Percentiles rank a stretch among this genome's conserved stretches.
Evolutionary conservation across 805 yeast species (phyloP).

Genomic region (Zygosaccharomyces rouxii): DNA sequence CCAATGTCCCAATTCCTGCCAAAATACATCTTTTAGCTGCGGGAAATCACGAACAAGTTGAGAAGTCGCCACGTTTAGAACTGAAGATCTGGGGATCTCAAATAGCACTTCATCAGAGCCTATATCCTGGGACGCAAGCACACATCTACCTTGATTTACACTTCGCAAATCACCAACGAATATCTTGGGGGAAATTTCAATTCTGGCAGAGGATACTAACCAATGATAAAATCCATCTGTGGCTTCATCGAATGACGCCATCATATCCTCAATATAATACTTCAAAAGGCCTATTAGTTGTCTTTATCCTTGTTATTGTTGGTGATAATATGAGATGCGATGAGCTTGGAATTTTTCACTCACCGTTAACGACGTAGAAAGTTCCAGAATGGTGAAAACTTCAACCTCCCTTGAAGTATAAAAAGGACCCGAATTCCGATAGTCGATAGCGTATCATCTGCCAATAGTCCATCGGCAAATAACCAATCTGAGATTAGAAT

Average conservation of each 20-base stretch:
- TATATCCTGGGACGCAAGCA: conserved; percentile 62
- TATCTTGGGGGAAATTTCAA: conserved; percentile 52
- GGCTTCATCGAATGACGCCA: conserved; percentile 25
- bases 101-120: conserved; percentile 60
- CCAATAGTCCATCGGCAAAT: not conserved
- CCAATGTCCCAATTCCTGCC: conserved; percentile 61
- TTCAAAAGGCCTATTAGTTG: not conserved
- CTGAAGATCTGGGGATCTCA: conserved; percentile 55
- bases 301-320: not conserved
- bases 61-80: conserved; percentile 59
- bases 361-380: conserved; percentile 13
- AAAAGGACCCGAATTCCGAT: conserved; percentile 5
- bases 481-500: conserved; percentile 13
- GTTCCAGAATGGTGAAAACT: conserved; percentile 14
- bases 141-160: conserved; percentile 69
- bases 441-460: not conserved
- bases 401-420: conserved; percentile 9
- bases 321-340: conserved; percentile 7
- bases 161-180: conserved; percentile 55
- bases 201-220: conserved; percentile 40
- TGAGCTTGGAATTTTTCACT: conserved; percentile 16
- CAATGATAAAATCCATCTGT: conserved; percentile 45
- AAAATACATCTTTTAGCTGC: conserved; percentile 28
- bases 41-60: conserved; percentile 39
- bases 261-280: not conserved